These are phyloP conservation scores for Pichia inconspicua DNA, from an alignment of 1,139 yeast species.

Conservation along the genomic window DNA sequence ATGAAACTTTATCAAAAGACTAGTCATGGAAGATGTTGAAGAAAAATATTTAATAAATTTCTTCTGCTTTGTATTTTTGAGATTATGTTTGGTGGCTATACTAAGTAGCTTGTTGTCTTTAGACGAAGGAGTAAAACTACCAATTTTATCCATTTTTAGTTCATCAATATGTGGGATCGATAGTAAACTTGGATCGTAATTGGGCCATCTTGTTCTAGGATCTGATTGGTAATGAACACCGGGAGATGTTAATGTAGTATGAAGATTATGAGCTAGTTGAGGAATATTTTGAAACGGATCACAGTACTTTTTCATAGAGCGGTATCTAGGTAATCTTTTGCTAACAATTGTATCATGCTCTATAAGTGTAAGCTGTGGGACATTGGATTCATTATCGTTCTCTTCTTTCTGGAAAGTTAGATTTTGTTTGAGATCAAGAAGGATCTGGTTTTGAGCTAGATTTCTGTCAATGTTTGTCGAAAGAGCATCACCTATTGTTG, in stretches of 20 bases:
- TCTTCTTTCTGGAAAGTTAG: background rate
- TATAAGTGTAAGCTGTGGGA: conserved; percentile 2
- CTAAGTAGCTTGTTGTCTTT: conserved; percentile 51
- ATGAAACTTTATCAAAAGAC: conserved; percentile 67
- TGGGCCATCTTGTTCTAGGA: conserved; percentile 64
- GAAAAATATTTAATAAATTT: conserved; percentile 43
- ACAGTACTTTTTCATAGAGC: conserved; percentile 14
- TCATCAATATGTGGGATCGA: conserved; percentile 59
- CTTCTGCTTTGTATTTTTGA: conserved; percentile 13
- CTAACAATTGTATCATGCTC: background rate
- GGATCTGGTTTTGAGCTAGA: background rate
- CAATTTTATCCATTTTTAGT: conserved; percentile 53
- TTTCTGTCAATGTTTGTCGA: background rate
- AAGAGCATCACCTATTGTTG: background rate
- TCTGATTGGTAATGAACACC: conserved; percentile 78
- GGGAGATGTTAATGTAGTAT: conserved; percentile 68
- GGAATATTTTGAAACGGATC: conserved; percentile 29
- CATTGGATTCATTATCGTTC: background rate
- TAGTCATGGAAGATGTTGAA: conserved; percentile 86
- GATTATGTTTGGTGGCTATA: conserved; percentile 35
- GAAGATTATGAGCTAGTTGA: conserved; percentile 52
- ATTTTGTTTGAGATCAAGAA: background rate
- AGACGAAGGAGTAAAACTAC: conserved; percentile 57
- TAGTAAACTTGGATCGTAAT: conserved; percentile 57
- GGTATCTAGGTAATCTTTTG: conserved; percentile 12